These are phyloP conservation scores for Dujonia santamariae DNA, from an alignment of 1,139 yeast species.

Conservation along the genomic window DNA sequence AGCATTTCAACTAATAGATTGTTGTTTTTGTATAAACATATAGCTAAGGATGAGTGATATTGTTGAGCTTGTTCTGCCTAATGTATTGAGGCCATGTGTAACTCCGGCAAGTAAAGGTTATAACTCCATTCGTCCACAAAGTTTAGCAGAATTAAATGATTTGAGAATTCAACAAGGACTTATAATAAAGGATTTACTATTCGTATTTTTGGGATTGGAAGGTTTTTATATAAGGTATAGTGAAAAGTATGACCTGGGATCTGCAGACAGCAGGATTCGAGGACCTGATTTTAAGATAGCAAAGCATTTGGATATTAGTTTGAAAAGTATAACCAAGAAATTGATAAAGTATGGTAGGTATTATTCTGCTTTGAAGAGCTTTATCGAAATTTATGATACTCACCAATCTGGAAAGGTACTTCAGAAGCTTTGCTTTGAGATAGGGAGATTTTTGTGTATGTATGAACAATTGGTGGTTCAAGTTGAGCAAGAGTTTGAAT, in stretches of 20 bases:
- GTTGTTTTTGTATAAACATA: too few relatives aligned
- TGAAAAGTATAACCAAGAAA: slow-evolving; percentile 68
- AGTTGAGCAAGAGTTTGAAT: slow-evolving; percentile 53
- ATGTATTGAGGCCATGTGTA: slow-evolving; percentile 18
- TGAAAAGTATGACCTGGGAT: slow-evolving; percentile 52
- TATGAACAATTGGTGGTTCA: slow-evolving; percentile 50
- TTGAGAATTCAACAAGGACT: slow-evolving; percentile 65
- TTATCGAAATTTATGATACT: slow-evolving; percentile 55
- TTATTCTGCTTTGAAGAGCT: slow-evolving; percentile 53
- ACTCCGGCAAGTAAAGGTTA: slow-evolving; percentile 11
- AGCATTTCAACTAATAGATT: too few relatives aligned
- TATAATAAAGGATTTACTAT: slow-evolving; percentile 66
- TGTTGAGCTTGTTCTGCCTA: slow-evolving; percentile 12
- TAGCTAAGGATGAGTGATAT: too few relatives aligned
- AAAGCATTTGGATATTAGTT: slow-evolving; percentile 68
- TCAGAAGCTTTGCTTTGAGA: slow-evolving; percentile 66
- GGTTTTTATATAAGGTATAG: slow-evolving; percentile 74
- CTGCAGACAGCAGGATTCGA: slow-evolving; percentile 31
- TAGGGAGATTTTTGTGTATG: slow-evolving; percentile 45
- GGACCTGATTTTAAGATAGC: slow-evolving; percentile 81
- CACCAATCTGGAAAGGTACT: slow-evolving; percentile 64
- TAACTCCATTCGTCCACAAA: slow-evolving; percentile 33
- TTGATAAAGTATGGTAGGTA: slow-evolving; percentile 62
- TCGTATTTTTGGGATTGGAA: slow-evolving; percentile 71
- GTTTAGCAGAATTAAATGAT: slow-evolving; percentile 42